These are phyloP conservation scores for Leishmania gerbilli DNA, from an alignment of 208 protist genomes.

Conservation along the genomic window DNA sequence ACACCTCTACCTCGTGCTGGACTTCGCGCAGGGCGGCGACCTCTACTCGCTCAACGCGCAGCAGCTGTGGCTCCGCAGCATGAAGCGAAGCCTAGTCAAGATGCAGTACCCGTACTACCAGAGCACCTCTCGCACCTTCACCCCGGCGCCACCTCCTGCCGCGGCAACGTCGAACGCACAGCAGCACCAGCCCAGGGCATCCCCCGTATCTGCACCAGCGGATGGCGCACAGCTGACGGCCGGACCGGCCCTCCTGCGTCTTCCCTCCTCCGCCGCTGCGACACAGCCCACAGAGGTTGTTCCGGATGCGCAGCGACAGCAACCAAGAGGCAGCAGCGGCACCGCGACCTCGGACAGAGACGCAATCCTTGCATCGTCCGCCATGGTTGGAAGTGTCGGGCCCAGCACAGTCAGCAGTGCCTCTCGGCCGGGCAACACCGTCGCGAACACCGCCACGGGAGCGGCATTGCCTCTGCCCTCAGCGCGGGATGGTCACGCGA, in stretches of 20 bases:
- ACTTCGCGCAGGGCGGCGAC: constrained; percentile 88
- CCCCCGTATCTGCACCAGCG: neutral
- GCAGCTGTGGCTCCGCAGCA: constrained; percentile 69
- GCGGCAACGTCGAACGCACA: neutral
- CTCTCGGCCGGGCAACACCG: constrained; percentile 2
- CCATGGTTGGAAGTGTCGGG: neutral
- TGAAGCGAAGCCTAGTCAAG: constrained; percentile 50
- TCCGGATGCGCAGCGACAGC: neutral
- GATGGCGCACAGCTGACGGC: neutral
- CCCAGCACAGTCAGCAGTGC: neutral
- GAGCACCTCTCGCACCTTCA: constrained; percentile 27
- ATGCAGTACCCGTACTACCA: constrained; percentile 63
- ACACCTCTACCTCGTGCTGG: constrained; percentile 84
- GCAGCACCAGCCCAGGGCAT: neutral
- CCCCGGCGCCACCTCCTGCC: neutral
- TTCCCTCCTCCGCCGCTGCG: neutral
- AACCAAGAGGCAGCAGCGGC: neutral
- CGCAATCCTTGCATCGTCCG: neutral
- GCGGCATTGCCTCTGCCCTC: neutral
- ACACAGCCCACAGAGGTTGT: neutral
- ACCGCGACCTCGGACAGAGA: constrained; percentile 1
- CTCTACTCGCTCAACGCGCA: constrained; percentile 71
- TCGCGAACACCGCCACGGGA: constrained; percentile 5
- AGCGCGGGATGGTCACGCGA: neutral
- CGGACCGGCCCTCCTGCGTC: too few species aligned